phyloP scores from a whole-genome alignment of 257 asterid genomes.

The Echites panduratus region DNA sequence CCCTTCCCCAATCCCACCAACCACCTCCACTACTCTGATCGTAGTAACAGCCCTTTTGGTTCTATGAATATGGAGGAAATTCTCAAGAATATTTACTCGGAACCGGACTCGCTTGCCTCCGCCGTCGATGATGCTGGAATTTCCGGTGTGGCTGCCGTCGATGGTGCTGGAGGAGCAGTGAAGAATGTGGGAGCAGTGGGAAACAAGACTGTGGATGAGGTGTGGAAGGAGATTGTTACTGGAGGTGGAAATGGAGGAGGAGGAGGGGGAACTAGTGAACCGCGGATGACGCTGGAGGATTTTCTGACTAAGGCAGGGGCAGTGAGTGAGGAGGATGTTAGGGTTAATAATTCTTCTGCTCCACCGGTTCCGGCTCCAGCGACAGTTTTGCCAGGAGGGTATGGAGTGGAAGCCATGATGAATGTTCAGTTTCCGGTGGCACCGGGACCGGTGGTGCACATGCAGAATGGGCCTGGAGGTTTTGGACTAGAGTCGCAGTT shows the following conservation, averaged over 20 bases:
- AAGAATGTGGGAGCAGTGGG: conserved; percentile 20
- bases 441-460: conserved; percentile 31
- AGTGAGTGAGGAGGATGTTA: conserved; percentile 71
- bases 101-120: conserved; percentile 37
- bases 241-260: conserved; percentile 31
- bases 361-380: conserved; percentile 8
- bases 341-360: conserved; percentile 31
- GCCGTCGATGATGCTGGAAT: conserved; percentile 1
- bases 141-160: neutral
- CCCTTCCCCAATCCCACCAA: neutral
- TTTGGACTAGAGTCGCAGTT: conserved; percentile 46
- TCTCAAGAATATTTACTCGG: conserved; percentile 57
- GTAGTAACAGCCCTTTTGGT: conserved; percentile 34
- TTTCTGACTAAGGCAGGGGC: conserved; percentile 84
- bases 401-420: conserved; percentile 45
- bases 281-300: conserved; percentile 84
- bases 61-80: conserved; percentile 89
- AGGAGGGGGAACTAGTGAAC: conserved; percentile 25
- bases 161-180: conserved; percentile 9
- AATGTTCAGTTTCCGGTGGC: conserved; percentile 42
- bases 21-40: conserved; percentile 41
- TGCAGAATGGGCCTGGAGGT: conserved; percentile 52
- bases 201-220: conserved; percentile 49
- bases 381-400: conserved; percentile 10
- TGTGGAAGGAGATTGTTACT: conserved; percentile 55